These are phyloP conservation scores for Nyctanthes arbortristis DNA, from an alignment of 257 asterid genomes.

Conservation along the genomic window DNA sequence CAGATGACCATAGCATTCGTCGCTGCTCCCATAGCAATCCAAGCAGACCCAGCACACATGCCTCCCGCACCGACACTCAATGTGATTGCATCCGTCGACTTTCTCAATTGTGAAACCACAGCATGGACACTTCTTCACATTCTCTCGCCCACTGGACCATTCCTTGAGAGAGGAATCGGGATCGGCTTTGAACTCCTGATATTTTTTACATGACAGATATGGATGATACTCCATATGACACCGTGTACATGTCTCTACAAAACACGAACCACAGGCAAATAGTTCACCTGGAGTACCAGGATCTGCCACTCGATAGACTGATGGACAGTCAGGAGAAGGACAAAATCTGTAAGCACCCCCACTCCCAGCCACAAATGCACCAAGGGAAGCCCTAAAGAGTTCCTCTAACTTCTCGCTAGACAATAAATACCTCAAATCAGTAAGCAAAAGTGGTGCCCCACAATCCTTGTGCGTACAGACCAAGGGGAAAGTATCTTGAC, in stretches of 20 bases:
- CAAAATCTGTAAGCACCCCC: conserved; percentile 71
- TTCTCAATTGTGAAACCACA: conserved; percentile 85
- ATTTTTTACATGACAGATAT: conserved; percentile 62
- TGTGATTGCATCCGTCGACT: conserved; percentile 89
- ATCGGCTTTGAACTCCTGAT: conserved; percentile 61
- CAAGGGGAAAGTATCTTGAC: conserved; percentile 65
- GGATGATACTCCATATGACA: conserved; percentile 94
- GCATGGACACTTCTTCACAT: conserved; percentile 74
- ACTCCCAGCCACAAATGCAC: conserved; percentile 66
- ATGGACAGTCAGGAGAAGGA: conserved; percentile 96
- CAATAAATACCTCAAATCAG: conserved; percentile 64
- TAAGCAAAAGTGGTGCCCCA: conserved; percentile 45
- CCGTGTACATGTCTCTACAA: conserved; percentile 71
- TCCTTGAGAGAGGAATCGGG: conserved; percentile 78
- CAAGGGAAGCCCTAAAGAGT: conserved; percentile 76
- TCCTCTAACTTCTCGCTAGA: conserved; percentile 66
- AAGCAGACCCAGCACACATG: conserved; percentile 92
- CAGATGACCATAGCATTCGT: conserved; percentile 73
- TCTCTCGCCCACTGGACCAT: conserved; percentile 75
- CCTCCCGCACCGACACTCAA: conserved; percentile 76
- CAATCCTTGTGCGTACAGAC: conserved; percentile 57
- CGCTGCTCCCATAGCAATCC: conserved; percentile 46
- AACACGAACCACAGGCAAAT: conserved; percentile 75
- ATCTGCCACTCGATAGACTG: conserved; percentile 58
- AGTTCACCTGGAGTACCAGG: conserved; percentile 26